Conservation (phyloP, 2,329 filamentous ascomycete genomes). For the Elsinoe fawcettii region DNA sequence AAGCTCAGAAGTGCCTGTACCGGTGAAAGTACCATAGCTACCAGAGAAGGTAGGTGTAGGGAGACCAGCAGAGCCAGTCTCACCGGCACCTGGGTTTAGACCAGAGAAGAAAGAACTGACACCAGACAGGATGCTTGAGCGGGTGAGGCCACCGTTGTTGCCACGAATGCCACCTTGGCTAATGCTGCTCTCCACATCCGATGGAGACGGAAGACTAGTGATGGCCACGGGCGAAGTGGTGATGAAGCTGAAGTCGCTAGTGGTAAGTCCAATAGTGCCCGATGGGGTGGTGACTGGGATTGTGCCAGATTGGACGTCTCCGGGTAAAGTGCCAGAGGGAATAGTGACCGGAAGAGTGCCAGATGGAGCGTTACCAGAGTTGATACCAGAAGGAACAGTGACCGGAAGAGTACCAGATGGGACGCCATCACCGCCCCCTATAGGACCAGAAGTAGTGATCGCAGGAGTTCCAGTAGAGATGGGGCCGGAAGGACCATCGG, state of each 20-base stretch:
- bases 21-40: slow-evolving; percentile 1
- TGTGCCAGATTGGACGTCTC: neutral
- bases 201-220: neutral
- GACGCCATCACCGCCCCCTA: neutral
- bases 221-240: neutral
- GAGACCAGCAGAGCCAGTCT: neutral
- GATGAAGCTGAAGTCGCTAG: slow-evolving; percentile 1
- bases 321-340: neutral
- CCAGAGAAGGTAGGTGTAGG: neutral
- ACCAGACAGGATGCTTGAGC: neutral
- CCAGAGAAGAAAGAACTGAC: slow-evolving; percentile 4
- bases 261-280: neutral
- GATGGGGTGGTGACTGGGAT: neutral
- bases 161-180: neutral
- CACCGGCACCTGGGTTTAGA: neutral
- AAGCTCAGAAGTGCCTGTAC: neutral
- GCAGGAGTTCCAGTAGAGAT: neutral
- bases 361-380: neutral
- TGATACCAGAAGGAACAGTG: neutral
- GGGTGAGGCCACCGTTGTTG: neutral
- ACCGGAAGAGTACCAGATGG: neutral
- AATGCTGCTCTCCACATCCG: neutral
- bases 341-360: neutral
- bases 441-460: neutral
- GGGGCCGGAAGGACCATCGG: neutral